Percentiles rank a stretch among this genome's conserved stretches.
Conservation (phyloP, 345 rosid species). For the Hypericum androsaemum region DNA sequence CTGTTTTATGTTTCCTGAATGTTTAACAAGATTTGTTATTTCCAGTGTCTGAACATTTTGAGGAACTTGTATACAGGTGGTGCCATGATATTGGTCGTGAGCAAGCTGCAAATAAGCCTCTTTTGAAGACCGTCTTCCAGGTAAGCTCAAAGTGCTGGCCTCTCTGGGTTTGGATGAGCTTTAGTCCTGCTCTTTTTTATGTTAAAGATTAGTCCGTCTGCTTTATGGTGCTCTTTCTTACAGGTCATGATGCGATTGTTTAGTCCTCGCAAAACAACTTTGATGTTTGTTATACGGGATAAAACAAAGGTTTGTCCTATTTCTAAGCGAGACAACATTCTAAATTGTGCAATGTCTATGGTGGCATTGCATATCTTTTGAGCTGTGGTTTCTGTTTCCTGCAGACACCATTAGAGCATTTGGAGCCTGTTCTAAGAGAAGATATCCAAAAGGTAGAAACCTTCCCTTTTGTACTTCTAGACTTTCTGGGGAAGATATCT, state of each 20-base stretch:
- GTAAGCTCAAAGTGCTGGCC: slow-evolving; percentile 24
- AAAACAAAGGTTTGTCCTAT: slow-evolving; percentile 66
- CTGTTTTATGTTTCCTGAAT: neutral
- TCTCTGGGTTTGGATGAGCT: slow-evolving; percentile 7
- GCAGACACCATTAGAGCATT: slow-evolving; percentile 90
- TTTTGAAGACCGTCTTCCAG: slow-evolving; percentile 96
- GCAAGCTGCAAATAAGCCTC: slow-evolving; percentile 99
- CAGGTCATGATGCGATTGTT: slow-evolving; percentile 99
- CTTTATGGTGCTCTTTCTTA: slow-evolving; percentile 6
- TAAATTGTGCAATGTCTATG: too few relatives aligned
- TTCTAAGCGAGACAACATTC: too few relatives aligned
- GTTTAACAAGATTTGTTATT: neutral
- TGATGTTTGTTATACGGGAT: slow-evolving; percentile 98
- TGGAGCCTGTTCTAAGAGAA: slow-evolving; percentile 92
- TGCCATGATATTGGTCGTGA: slow-evolving; percentile 99
- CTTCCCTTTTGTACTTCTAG: slow-evolving; percentile 13
- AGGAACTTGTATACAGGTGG: slow-evolving; percentile 58
- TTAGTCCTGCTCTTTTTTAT: slow-evolving; percentile 13
- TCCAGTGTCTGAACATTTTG: slow-evolving; percentile 8
- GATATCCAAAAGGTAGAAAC: slow-evolving; percentile 85
- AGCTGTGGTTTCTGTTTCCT: slow-evolving; percentile 11
- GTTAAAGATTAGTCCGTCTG: neutral
- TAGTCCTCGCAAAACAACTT: slow-evolving; percentile 96
- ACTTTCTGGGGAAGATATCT: too few relatives aligned
- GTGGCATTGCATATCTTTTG: slow-evolving; percentile 6